These are phyloP conservation scores for Eleusine indica DNA, from an alignment of 176 grass and related monocot genomes.

Conservation along the genomic window DNA sequence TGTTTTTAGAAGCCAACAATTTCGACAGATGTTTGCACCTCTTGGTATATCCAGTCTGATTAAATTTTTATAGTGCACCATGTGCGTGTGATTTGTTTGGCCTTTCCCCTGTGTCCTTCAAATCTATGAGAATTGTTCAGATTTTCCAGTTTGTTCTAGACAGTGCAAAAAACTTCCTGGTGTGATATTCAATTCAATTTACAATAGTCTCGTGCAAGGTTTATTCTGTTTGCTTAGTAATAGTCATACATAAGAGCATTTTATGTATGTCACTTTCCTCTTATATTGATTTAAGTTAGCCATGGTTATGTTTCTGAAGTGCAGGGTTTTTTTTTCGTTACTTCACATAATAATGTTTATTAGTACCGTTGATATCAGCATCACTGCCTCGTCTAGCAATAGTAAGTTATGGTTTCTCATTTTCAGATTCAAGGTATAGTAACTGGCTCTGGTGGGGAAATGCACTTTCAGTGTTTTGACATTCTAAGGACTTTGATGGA, in stretches of 20 bases:
- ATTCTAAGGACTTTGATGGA: conserved; percentile 68
- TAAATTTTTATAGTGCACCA: conserved; percentile 5
- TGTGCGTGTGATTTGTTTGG: background rate
- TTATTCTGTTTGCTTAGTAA: conserved; percentile 10
- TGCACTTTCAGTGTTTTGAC: conserved; percentile 68
- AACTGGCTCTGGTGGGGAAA: conserved; percentile 64
- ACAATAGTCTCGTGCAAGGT: background rate
- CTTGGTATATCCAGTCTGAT: background rate
- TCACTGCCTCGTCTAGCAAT: conserved; percentile 25
- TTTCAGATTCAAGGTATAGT: conserved; percentile 78
- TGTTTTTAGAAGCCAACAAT: conserved; percentile 20
- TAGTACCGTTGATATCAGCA: background rate
- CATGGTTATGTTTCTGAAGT: conserved; percentile 22
- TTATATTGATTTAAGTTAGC: conserved; percentile 33
- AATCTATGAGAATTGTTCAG: conserved; percentile 21
- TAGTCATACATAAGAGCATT: conserved; percentile 9
- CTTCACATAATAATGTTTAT: conserved; percentile 31
- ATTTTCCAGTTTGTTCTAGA: conserved; percentile 30
- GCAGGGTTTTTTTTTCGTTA: background rate
- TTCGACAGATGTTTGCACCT: conserved; percentile 8
- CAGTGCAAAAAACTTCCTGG: conserved; percentile 23
- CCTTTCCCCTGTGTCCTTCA: background rate
- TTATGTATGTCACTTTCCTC: background rate
- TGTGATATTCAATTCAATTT: conserved; percentile 8
- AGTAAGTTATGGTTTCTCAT: conserved; percentile 29